A percentile compares a stretch with the other conserved stretches of the same genome.
phyloP scores from a whole-genome alignment of 176 grass and related monocot species.

The Avena eriantha region DNA sequence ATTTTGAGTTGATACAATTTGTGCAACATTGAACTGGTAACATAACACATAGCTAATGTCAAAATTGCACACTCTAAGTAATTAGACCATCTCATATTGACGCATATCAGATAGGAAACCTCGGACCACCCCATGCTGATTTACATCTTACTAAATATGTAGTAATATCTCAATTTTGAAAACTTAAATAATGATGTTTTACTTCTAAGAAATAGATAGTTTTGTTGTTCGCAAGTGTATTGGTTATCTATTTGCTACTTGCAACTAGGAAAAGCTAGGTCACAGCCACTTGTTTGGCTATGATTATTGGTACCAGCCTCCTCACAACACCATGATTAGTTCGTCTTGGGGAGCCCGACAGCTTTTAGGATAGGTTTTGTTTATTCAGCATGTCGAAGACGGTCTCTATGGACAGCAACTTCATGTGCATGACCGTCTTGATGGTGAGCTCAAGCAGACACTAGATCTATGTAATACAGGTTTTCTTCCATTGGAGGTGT shows the following conservation, averaged over 20 bases:
- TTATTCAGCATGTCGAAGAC: conserved; percentile 78
- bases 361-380: conserved; percentile 69
- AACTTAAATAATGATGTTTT: too few species aligned
- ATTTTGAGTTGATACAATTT: too few species aligned
- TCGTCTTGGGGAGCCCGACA: conserved; percentile 77
- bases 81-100: too few species aligned
- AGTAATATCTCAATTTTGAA: too few species aligned
- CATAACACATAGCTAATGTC: too few species aligned
- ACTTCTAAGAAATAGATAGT: not conserved
- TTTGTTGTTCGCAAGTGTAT: not conserved
- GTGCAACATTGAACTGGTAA: too few species aligned
- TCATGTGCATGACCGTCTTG: conserved; percentile 80
- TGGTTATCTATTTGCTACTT: not conserved
- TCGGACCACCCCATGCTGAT: too few species aligned
- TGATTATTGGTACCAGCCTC: conserved; percentile 89
- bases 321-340: conserved; percentile 91
- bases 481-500: conserved; percentile 79
- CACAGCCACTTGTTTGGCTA: conserved; percentile 81
- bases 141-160: too few species aligned
- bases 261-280: conserved; percentile 87
- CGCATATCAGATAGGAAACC: too few species aligned
- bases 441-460: conserved; percentile 86
- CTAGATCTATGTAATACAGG: conserved; percentile 64
- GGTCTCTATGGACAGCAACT: conserved; percentile 81
- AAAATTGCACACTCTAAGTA: too few species aligned